Evolutionary conservation across 108 stramenopile species (phyloP).

Genomic region (Skeletonema grethae): DNA sequence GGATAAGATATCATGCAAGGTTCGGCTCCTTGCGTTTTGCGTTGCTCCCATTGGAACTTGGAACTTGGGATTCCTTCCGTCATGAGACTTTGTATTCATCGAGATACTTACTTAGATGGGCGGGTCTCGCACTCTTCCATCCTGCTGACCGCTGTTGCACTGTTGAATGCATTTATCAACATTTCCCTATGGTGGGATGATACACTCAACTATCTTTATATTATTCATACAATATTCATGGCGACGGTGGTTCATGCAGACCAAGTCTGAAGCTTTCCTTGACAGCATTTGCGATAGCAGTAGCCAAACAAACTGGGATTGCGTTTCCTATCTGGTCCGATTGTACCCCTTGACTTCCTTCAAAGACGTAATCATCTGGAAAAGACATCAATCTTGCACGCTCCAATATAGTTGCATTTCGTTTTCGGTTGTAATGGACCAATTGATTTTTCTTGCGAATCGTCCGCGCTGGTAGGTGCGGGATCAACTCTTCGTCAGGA

Average conservation of each 20-base stretch:
- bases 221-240: no score
- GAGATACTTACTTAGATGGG: no score
- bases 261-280: slow-evolving; percentile 2
- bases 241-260: neutral
- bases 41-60: no score
- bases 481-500: slow-evolving; percentile 2
- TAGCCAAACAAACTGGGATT: slow-evolving; percentile 39
- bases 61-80: neutral
- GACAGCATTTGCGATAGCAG: slow-evolving; percentile 23
- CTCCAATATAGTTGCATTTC: slow-evolving; percentile 42
- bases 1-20: no score
- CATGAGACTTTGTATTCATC: neutral
- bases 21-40: no score
- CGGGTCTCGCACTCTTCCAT: no score
- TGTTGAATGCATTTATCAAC: no score
- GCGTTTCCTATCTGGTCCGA: slow-evolving; percentile 52
- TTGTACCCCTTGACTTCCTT: slow-evolving; percentile 21
- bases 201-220: neutral
- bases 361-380: slow-evolving; percentile 35
- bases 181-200: neutral
- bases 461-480: slow-evolving; percentile 28
- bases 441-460: slow-evolving; percentile 30
- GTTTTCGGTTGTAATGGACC: slow-evolving; percentile 34
- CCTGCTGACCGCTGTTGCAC: no score
- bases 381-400: slow-evolving; percentile 40